A percentile compares a stretch with the other conserved stretches of the same genome.
phyloP scores from a whole-genome alignment of 2,329 filamentous ascomycete genomes.

The Chaetothyriales sp. region DNA sequence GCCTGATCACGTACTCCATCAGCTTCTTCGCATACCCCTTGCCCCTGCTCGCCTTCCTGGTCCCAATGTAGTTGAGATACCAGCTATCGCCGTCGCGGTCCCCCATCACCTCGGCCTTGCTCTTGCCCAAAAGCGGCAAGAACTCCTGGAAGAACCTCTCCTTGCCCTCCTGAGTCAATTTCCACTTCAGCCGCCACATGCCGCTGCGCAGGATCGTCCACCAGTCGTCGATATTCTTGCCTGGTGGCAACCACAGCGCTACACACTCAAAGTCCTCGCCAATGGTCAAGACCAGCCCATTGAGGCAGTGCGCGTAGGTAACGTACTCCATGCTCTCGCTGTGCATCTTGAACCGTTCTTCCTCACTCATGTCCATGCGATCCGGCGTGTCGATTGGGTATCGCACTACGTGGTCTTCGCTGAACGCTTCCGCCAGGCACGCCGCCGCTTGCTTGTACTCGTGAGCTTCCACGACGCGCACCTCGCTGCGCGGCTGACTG shows the following conservation, averaged over 20 bases:
- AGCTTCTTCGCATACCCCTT: slow-evolving; percentile 61
- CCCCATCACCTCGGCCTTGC: slow-evolving; percentile 57
- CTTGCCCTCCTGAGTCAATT: slow-evolving; percentile 58
- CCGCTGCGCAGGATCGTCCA: slow-evolving; percentile 59
- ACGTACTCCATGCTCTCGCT: slow-evolving; percentile 65
- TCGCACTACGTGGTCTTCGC: slow-evolving; percentile 56
- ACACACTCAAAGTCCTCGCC: slow-evolving; percentile 66
- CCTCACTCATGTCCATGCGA: slow-evolving; percentile 46
- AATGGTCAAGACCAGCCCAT: slow-evolving; percentile 59
- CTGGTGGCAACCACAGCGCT: slow-evolving; percentile 68
- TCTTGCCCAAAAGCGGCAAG: slow-evolving; percentile 58
- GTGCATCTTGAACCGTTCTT: slow-evolving; percentile 64
- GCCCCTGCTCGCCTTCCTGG: slow-evolving; percentile 54
- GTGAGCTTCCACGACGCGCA: slow-evolving; percentile 50
- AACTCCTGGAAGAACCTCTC: slow-evolving; percentile 66
- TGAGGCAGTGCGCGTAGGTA: slow-evolving; percentile 59
- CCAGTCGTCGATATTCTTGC: slow-evolving; percentile 58
- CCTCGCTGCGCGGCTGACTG: slow-evolving; percentile 33
- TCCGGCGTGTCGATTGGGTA: slow-evolving; percentile 59
- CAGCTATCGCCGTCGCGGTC: slow-evolving; percentile 54
- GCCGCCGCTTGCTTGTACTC: slow-evolving; percentile 60
- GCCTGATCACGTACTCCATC: slow-evolving; percentile 53
- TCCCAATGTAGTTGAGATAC: slow-evolving; percentile 76
- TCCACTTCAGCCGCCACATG: slow-evolving; percentile 63
- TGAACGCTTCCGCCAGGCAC: slow-evolving; percentile 65